A percentile compares a stretch with the other conserved stretches of the same genome.
Conservation (phyloP, 2,329 filamentous ascomycete genomes). For the Fusarium longipes region DNA sequence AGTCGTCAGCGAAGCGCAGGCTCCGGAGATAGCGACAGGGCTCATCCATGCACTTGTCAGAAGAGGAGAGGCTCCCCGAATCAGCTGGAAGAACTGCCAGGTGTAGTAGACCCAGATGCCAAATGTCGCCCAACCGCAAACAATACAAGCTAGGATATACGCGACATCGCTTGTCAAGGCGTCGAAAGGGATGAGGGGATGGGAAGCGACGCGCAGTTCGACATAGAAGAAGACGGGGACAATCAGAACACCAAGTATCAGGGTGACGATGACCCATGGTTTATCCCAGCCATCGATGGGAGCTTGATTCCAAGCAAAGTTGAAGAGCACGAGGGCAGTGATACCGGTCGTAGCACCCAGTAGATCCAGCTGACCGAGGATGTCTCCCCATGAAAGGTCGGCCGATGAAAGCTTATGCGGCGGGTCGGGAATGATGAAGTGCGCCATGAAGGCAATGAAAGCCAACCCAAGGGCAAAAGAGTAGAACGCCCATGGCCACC, state of each 20-base stretch:
- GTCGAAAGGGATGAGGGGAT: conserved; percentile 68
- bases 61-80: conserved; percentile 56
- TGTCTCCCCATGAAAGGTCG: conserved; percentile 26
- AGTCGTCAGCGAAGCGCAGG: conserved; percentile 58
- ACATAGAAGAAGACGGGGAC: conserved; percentile 67
- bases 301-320: conserved; percentile 75
- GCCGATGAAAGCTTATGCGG: conserved; percentile 31
- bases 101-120: conserved; percentile 66
- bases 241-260: conserved; percentile 68
- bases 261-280: conserved; percentile 65
- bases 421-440: conserved; percentile 52
- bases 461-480: conserved; percentile 52
- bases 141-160: conserved; percentile 67
- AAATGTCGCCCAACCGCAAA: conserved; percentile 65
- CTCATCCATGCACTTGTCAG: conserved; percentile 58
- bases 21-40: conserved; percentile 58
- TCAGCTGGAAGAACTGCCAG: conserved; percentile 60
- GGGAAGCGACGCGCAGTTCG: conserved; percentile 59
- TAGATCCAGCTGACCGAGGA: conserved; percentile 53
- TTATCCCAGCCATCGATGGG: conserved; percentile 68
- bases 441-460: conserved; percentile 48
- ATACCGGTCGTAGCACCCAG: conserved; percentile 60
- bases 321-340: conserved; percentile 68
- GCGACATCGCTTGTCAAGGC: conserved; percentile 59
- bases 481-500: conserved; percentile 64